These are phyloP conservation scores for Pestalotiopsis sp. DNA, from an alignment of 2,329 filamentous ascomycete species.

Conservation along the genomic window DNA sequence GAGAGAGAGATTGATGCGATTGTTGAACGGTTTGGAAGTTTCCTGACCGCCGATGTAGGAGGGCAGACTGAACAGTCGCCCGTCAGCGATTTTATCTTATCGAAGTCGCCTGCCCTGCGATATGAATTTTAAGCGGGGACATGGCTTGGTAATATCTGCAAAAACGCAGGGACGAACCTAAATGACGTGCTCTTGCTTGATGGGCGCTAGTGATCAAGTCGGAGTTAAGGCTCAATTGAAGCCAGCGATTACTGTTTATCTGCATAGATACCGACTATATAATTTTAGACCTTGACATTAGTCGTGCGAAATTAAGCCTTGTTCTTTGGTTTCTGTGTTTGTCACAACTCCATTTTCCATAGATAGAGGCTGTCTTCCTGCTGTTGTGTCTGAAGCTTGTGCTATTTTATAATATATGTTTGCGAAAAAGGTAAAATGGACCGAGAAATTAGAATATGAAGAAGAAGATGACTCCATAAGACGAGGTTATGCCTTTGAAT, in stretches of 20 bases:
- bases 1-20: background rate
- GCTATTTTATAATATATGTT: too few relatives aligned
- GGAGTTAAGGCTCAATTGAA: background rate
- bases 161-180: slow-evolving; percentile 3
- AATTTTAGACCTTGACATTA: background rate
- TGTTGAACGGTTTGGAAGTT: background rate
- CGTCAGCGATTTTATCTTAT: slow-evolving; percentile 2
- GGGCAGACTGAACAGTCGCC: background rate
- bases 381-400: too few relatives aligned
- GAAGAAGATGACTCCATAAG: too few relatives aligned
- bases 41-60: slow-evolving; percentile 9
- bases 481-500: too few relatives aligned
- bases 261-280: background rate
- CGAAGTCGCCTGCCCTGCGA: background rate
- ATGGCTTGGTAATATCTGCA: background rate
- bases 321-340: background rate
- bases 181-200: slow-evolving; percentile 9
- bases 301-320: background rate
- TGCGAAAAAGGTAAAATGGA: too few relatives aligned
- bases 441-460: too few relatives aligned
- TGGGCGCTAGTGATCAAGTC: background rate
- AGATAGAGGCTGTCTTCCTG: too few relatives aligned
- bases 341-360: too few relatives aligned
- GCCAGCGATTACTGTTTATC: too few relatives aligned
- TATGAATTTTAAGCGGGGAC: slow-evolving; percentile 4